Evolutionary conservation across 2,329 filamentous ascomycete genomes (phyloP).

Genomic region (Penicillium brasilianum): DNA sequence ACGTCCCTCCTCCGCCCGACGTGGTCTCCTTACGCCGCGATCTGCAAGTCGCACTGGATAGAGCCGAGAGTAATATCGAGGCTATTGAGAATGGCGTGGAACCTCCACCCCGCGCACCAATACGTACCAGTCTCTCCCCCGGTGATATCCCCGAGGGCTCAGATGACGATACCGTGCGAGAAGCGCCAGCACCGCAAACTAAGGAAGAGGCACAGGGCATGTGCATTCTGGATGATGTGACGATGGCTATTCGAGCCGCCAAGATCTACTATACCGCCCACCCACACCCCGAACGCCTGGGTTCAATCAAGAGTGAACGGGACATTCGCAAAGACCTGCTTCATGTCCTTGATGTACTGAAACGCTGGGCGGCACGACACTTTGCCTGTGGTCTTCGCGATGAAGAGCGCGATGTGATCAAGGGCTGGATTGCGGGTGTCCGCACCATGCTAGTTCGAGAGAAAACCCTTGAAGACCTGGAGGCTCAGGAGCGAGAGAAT

Average conservation of each 20-base stretch:
- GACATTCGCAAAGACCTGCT: constrained; percentile 83
- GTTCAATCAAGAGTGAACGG: constrained; percentile 85
- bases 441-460: constrained; percentile 77
- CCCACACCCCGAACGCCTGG: constrained; percentile 81
- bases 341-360: constrained; percentile 85
- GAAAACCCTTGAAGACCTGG: constrained; percentile 74
- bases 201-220: constrained; percentile 91
- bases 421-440: constrained; percentile 79
- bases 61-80: constrained; percentile 70
- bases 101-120: constrained; percentile 36
- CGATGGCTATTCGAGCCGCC: constrained; percentile 90
- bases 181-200: constrained; percentile 55
- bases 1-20: constrained; percentile 81
- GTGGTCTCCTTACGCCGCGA: constrained; percentile 76
- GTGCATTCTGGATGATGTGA: constrained; percentile 89
- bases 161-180: constrained; percentile 45
- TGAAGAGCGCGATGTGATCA: constrained; percentile 77
- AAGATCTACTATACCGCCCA: constrained; percentile 97
- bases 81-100: constrained; percentile 44
- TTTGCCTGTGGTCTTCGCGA: constrained; percentile 82
- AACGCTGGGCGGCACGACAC: constrained; percentile 85
- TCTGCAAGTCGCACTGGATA: constrained; percentile 69
- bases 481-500: constrained; percentile 70
- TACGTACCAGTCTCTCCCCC: constrained; percentile 39
- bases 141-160: constrained; percentile 44